Evolutionary conservation across 139 green algal genomes (phyloP), one percentile per base, ranked within the genome.

Genomic region (Chlorella sp.): DNA sequence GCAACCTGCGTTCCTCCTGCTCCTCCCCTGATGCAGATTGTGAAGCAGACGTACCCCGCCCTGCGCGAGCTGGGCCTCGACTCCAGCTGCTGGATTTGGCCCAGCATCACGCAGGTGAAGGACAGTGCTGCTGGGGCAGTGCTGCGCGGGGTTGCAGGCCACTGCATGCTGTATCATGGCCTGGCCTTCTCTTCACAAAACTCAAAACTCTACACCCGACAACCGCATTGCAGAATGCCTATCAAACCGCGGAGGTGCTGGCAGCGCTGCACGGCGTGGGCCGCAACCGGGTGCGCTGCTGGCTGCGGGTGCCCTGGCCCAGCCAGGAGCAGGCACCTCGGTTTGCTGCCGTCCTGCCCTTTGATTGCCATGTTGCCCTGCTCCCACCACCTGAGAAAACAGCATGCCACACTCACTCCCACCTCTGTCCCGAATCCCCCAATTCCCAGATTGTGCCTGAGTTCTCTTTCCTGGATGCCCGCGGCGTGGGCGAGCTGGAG

Each of bases 191-290:
- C n/a, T n/a, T n/a, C n/a, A n/a, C n/a, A n/a, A n/a, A n/a, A n/a
- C n/a, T n/a, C n/a, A n/a, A n/a, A n/a, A n/a, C n/a, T n/a, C n/a
- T n/a, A n/a, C n/a, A n/a, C n/a, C n/a, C n/a, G n/a, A n/a, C n/a
- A n/a, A n/a, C n/a, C n/a, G n/a, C n/a, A n/a, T n/a, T 60, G 51
- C 51, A 60, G 51, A 60, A 60, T 15, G 57, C 90, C 11, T 97
- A 97, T 85, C 90, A 94, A 87, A 92, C 87, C 20, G 93, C 93
- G 1, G 93, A 97, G 88, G 89, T 97, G 25, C 30, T 96, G 64
- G 88, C 89, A 0, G 85, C 72, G 21, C 36, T 85, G 36, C 70
- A 95, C 23, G 84, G 84, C 28, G 63, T 95, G 20, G 88, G 87
- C 12, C 87, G 92, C 3, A 71, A 41, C 74, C 92, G 41, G 85